Conservation (phyloP, 1,284 basidiomycete species). For the Erythrobasidium hasegawianum region DNA sequence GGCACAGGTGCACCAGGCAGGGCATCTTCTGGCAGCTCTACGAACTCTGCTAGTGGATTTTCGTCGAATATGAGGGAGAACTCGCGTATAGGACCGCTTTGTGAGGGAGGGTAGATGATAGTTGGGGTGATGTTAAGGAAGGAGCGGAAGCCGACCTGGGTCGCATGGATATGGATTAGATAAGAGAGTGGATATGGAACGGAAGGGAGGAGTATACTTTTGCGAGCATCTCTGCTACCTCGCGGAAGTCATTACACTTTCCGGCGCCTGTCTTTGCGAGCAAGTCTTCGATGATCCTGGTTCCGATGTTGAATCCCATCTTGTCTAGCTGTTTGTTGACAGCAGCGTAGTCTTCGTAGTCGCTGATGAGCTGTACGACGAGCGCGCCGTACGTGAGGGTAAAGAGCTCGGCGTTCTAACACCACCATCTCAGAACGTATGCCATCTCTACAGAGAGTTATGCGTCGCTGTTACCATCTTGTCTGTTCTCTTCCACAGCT, state of each 20-base stretch:
- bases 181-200: neutral
- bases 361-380: constrained; percentile 96
- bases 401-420: constrained; percentile 84
- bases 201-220: constrained; percentile 58
- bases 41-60: constrained; percentile 95
- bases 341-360: constrained; percentile 95
- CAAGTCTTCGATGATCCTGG: constrained; percentile 93
- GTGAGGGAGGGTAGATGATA: constrained; percentile 63
- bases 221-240: constrained; percentile 87
- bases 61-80: constrained; percentile 89
- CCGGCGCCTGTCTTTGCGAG: constrained; percentile 81
- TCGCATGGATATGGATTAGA: neutral
- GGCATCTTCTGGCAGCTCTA: constrained; percentile 90
- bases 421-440: neutral
- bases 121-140: constrained; percentile 90
- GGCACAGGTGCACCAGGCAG: constrained; percentile 51
- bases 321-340: constrained; percentile 63
- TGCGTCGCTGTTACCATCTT: constrained; percentile 21
- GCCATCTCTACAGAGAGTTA: no score
- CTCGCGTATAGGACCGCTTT: constrained; percentile 50
- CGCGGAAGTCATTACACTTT: constrained; percentile 82
- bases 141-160: constrained; percentile 96
- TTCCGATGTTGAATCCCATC: constrained; percentile 96
- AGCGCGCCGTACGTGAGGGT: constrained; percentile 94
- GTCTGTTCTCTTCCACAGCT: constrained; percentile 37